Evolutionary conservation across 371 early-diverging fungal species (phyloP).

Genomic region (Sporodiniella umbellata): DNA sequence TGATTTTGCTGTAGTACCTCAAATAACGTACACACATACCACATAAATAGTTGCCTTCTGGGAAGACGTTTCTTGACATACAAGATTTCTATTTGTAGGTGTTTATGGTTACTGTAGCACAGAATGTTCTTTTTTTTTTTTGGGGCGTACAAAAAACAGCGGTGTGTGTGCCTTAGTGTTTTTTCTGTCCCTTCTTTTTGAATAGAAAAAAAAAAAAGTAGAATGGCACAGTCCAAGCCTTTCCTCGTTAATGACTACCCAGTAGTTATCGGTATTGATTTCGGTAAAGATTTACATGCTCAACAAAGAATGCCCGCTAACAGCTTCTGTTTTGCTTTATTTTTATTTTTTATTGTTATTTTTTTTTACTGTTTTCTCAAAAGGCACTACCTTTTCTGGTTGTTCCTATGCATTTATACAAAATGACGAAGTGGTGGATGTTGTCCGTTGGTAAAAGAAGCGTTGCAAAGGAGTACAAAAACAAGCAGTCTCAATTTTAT

Average conservation of each 20-base stretch:
- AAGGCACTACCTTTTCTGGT: slow-evolving; percentile 50
- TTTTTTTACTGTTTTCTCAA: background rate
- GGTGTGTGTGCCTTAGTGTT: slow-evolving; percentile 1
- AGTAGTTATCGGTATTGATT: slow-evolving; percentile 47
- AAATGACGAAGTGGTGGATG: slow-evolving; percentile 60
- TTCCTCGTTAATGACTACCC: slow-evolving; percentile 42
- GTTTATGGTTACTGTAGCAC: too few relatives aligned
- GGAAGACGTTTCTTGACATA: too few relatives aligned
- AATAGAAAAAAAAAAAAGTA: background rate
- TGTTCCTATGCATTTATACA: slow-evolving; percentile 48
- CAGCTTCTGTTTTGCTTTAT: too few relatives aligned
- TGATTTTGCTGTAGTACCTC: too few relatives aligned
- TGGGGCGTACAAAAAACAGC: slow-evolving; percentile 4
- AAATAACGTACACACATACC: too few relatives aligned
- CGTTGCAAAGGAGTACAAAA: too few relatives aligned
- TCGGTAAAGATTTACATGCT: slow-evolving; percentile 23
- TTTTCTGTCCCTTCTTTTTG: slow-evolving; percentile 6
- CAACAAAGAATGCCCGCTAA: background rate
- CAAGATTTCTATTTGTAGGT: too few relatives aligned
- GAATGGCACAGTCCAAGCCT: slow-evolving; percentile 31
- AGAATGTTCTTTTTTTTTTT: too few relatives aligned
- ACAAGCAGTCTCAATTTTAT: background rate
- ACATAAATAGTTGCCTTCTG: too few relatives aligned
- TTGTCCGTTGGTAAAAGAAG: slow-evolving; percentile 48
- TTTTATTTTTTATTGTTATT: too few relatives aligned